phyloP scores from a whole-genome alignment of 805 yeast genomes.

The Pichia membranifaciens region DNA sequence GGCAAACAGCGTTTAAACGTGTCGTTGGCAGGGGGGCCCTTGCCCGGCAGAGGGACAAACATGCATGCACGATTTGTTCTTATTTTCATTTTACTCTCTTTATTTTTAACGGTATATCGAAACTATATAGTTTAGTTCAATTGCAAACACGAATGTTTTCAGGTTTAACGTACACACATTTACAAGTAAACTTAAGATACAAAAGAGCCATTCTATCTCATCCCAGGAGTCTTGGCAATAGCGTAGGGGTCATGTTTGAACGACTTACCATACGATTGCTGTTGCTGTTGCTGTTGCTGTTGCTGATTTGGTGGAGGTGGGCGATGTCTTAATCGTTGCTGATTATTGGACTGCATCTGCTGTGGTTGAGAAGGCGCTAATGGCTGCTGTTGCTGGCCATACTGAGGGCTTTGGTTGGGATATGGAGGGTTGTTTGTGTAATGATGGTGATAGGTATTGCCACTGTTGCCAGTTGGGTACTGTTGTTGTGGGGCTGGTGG shows the following conservation, averaged over 20 bases:
- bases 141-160: too few relatives aligned
- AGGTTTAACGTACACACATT: neutral
- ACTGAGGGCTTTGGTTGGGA: neutral
- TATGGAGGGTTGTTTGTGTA: conserved; percentile 3
- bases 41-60: too few relatives aligned
- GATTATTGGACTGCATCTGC: neutral
- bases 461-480: conserved; percentile 14
- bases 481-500: conserved; percentile 12
- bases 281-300: conserved; percentile 8
- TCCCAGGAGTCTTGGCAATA: conserved; percentile 12
- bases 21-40: too few relatives aligned
- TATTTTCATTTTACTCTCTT: too few relatives aligned
- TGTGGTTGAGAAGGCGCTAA: neutral
- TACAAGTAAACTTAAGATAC: neutral
- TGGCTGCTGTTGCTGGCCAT: neutral
- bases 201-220: neutral
- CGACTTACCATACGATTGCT: conserved; percentile 11
- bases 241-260: conserved; percentile 25
- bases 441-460: conserved; percentile 13
- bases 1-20: conserved; percentile 25
- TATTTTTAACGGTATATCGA: too few relatives aligned
- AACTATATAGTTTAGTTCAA: too few relatives aligned
- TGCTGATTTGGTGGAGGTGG: conserved; percentile 14
- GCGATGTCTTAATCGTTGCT: conserved; percentile 7
- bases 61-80: too few relatives aligned